These are phyloP conservation scores for Lippia alba DNA, from an alignment of 305 asterid species.

Conservation along the genomic window DNA sequence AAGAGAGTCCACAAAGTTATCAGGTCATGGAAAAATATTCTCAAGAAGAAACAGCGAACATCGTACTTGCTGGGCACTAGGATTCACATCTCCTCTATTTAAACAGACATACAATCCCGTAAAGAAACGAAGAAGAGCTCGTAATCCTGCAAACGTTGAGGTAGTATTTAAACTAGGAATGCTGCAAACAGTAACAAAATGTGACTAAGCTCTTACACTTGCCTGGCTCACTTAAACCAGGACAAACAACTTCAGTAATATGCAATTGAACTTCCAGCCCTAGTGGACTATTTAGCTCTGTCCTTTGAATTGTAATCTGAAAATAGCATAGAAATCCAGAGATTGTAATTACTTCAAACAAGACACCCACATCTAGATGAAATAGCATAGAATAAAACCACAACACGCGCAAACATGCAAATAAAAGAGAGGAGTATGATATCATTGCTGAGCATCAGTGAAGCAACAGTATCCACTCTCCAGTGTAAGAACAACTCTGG, in stretches of 20 bases:
- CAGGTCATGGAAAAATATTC: constrained; percentile 31
- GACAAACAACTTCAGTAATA: constrained; percentile 91
- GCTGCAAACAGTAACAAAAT: constrained; percentile 31
- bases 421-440: background rate
- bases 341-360: constrained; percentile 19
- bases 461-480: constrained; percentile 26
- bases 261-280: constrained; percentile 96
- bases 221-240: constrained; percentile 99
- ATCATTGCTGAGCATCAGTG: constrained; percentile 19
- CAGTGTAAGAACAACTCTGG: constrained; percentile 27
- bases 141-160: constrained; percentile 63
- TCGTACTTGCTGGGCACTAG: constrained; percentile 72
- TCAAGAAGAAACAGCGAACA: constrained; percentile 32
- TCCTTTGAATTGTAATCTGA: constrained; percentile 97
- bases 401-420: no score
- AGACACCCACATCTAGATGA: constrained; percentile 21
- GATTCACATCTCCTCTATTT: constrained; percentile 94
- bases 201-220: constrained; percentile 39
- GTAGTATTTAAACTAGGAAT: constrained; percentile 33
- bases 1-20: constrained; percentile 26
- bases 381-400: constrained; percentile 4
- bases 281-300: constrained; percentile 82
- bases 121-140: constrained; percentile 99
- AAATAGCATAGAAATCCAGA: constrained; percentile 31
- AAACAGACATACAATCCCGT: constrained; percentile 91